These are phyloP conservation scores for Hypoxylon rubiginosum DNA, from an alignment of 2,329 filamentous ascomycete genomes.

Conservation along the genomic window DNA sequence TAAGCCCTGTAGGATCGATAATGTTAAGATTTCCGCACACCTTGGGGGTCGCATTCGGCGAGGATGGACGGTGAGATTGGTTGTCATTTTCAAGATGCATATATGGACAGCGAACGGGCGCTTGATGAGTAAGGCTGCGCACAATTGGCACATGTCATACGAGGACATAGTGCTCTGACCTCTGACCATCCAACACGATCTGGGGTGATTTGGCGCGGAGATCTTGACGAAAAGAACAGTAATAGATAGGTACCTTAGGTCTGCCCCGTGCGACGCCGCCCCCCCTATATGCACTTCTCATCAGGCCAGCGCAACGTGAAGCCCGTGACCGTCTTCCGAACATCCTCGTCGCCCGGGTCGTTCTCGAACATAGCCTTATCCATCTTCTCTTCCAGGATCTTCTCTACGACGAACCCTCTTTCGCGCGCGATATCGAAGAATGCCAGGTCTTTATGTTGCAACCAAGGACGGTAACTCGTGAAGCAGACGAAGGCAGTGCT, in stretches of 20 bases:
- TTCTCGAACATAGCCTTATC: slow-evolving; percentile 90
- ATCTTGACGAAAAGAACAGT: slow-evolving; percentile 14
- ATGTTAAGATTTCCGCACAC: background rate
- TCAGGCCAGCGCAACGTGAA: slow-evolving; percentile 78
- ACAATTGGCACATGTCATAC: slow-evolving; percentile 15
- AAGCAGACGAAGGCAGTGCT: slow-evolving; percentile 89
- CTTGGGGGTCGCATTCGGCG: slow-evolving; percentile 12
- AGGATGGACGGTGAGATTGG: slow-evolving; percentile 14
- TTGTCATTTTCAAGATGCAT: slow-evolving; percentile 4
- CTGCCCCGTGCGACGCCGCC: slow-evolving; percentile 4
- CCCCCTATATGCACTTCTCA: slow-evolving; percentile 48
- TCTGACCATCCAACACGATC: slow-evolving; percentile 20
- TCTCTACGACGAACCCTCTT: slow-evolving; percentile 80
- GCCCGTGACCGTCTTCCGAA: slow-evolving; percentile 86
- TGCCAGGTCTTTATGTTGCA: slow-evolving; percentile 83
- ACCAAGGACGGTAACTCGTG: slow-evolving; percentile 93
- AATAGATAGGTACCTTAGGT: slow-evolving; percentile 12
- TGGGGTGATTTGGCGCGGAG: slow-evolving; percentile 5
- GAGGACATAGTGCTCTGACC: background rate
- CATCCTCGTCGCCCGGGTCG: slow-evolving; percentile 85
- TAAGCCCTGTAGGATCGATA: slow-evolving; percentile 21
- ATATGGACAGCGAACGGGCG: slow-evolving; percentile 2
- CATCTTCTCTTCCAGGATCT: slow-evolving; percentile 85
- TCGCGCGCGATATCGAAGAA: slow-evolving; percentile 85
- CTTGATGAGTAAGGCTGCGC: slow-evolving; percentile 17